These are phyloP conservation scores for Lagenidium giganteum DNA, from an alignment of 352 stramenopile species.

Conservation along the genomic window DNA sequence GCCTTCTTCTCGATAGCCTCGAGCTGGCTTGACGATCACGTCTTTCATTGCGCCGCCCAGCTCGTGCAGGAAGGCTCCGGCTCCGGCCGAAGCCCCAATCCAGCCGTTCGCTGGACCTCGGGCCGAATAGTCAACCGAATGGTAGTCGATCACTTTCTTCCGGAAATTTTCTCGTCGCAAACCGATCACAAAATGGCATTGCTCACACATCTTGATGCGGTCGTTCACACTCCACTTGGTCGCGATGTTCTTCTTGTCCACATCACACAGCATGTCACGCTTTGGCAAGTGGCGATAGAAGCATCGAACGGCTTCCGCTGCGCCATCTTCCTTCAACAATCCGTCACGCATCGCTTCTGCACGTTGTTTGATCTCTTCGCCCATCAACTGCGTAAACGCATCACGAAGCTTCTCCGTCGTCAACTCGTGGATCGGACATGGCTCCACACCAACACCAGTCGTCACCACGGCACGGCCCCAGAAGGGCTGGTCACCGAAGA, in stretches of 20 bases:
- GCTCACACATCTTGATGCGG: constrained; percentile 10
- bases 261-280: constrained; percentile 58
- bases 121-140: constrained; percentile 26
- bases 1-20: constrained; percentile 41
- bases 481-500: constrained; percentile 93
- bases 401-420: constrained; percentile 67
- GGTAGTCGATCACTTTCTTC: constrained; percentile 26
- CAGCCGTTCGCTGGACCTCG: constrained; percentile 15
- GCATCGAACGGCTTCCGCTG: constrained; percentile 39
- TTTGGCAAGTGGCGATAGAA: constrained; percentile 50
- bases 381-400: no score
- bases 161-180: constrained; percentile 16
- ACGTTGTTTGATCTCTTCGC: constrained; percentile 16
- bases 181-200: constrained; percentile 25
- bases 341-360: constrained; percentile 22
- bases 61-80: constrained; percentile 42
- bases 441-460: constrained; percentile 74
- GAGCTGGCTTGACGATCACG: constrained; percentile 34
- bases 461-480: constrained; percentile 84
- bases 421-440: constrained; percentile 76
- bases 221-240: constrained; percentile 9
- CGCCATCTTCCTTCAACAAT: constrained; percentile 56
- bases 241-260: constrained; percentile 6
- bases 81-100: constrained; percentile 32
- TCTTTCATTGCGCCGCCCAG: constrained; percentile 43